These are phyloP conservation scores for Colletotrichum siamense DNA, from an alignment of 2,329 filamentous ascomycete species.

Conservation along the genomic window DNA sequence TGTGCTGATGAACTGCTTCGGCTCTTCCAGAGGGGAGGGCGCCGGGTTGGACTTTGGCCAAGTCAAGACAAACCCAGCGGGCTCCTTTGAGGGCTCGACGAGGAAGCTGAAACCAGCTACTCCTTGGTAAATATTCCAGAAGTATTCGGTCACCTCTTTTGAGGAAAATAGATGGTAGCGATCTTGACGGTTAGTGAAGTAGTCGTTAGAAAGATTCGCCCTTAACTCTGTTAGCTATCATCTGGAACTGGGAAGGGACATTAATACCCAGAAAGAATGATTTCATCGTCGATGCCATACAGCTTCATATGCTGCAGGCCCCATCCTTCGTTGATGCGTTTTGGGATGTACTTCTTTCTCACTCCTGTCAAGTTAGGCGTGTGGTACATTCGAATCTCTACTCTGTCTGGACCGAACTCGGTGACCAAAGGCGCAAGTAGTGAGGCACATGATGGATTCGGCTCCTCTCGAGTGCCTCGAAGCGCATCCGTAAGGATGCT, in stretches of 20 bases:
- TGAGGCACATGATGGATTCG: slow-evolving; percentile 85
- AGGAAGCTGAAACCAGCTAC: slow-evolving; percentile 84
- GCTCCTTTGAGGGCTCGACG: slow-evolving; percentile 66
- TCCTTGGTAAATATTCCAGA: slow-evolving; percentile 75
- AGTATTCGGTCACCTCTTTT: slow-evolving; percentile 81
- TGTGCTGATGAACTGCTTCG: slow-evolving; percentile 70
- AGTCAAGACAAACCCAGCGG: slow-evolving; percentile 63
- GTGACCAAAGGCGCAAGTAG: slow-evolving; percentile 82
- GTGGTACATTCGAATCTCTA: slow-evolving; percentile 97
- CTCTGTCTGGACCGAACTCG: slow-evolving; percentile 83
- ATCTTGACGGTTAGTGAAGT: slow-evolving; percentile 96
- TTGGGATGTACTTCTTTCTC: slow-evolving; percentile 83
- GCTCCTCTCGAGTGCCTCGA: slow-evolving; percentile 89
- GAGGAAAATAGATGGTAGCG: slow-evolving; percentile 92
- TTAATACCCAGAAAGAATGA: slow-evolving; percentile 85
- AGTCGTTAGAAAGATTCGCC: slow-evolving; percentile 90
- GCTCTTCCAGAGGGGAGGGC: slow-evolving; percentile 75
- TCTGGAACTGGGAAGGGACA: neutral
- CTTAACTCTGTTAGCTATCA: slow-evolving; percentile 29
- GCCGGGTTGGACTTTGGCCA: slow-evolving; percentile 81
- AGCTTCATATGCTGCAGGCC: slow-evolving; percentile 99
- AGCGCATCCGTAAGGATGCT: slow-evolving; percentile 92
- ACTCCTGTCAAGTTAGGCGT: slow-evolving; percentile 93
- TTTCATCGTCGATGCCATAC: slow-evolving; percentile 93
- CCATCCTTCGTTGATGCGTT: slow-evolving; percentile 96